Evolutionary conservation across 2,329 filamentous ascomycete species (phyloP).

Genomic region (Dactylellina cionopaga): DNA sequence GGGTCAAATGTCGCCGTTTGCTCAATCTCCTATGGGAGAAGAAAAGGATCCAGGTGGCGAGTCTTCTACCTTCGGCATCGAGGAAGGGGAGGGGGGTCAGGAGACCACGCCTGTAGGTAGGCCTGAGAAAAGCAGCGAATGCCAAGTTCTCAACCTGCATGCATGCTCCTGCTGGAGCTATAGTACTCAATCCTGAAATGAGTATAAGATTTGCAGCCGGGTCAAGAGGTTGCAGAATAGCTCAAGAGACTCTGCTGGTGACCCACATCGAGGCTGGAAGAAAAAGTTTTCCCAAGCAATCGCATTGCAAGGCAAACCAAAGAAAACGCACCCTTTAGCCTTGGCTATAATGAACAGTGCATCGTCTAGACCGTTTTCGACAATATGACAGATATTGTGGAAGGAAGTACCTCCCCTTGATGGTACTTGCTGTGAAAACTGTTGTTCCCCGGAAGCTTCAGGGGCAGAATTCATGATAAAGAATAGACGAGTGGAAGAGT

Average conservation of each 20-base stretch:
- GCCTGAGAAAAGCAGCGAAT: neutral
- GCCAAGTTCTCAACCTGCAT: conserved; percentile 14
- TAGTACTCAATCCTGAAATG: conserved; percentile 7
- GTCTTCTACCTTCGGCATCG: neutral
- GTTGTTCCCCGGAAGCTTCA: conserved; percentile 2
- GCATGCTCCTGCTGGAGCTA: neutral
- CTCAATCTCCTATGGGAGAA: neutral
- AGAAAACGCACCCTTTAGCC: conserved; percentile 12
- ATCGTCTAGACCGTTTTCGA: conserved; percentile 7
- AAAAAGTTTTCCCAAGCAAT: conserved; percentile 46
- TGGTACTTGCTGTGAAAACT: conserved; percentile 31
- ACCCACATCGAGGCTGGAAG: conserved; percentile 36
- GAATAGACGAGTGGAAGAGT: neutral
- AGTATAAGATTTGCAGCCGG: conserved; percentile 14
- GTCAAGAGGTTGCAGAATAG: conserved; percentile 3
- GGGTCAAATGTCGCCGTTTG: conserved; percentile 11
- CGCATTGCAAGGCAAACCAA: conserved; percentile 41
- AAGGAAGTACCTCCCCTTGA: conserved; percentile 30
- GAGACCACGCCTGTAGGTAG: conserved; percentile 21
- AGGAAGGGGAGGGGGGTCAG: conserved; percentile 1
- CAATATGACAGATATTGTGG: conserved; percentile 19
- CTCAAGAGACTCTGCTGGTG: neutral
- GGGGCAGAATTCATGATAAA: conserved; percentile 9
- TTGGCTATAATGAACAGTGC: conserved; percentile 22
- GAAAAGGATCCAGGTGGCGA: conserved; percentile 19